A percentile compares a stretch with the other conserved stretches of the same genome.
Conservation (phyloP, 148 eudicot species). For the Chenopodium formosanum region DNA sequence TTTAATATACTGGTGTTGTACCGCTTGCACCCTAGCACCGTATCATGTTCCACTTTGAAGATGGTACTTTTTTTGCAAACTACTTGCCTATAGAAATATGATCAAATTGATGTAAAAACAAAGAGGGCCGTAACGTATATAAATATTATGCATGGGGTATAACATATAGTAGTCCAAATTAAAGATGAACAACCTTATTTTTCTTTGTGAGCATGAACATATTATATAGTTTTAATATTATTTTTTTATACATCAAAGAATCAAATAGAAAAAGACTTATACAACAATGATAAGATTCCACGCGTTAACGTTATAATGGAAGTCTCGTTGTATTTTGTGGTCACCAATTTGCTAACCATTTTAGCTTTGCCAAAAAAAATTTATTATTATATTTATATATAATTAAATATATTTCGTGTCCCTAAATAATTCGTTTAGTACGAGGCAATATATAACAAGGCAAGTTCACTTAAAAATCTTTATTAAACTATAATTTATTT, state of each 20-base stretch:
- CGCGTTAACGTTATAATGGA: not conserved
- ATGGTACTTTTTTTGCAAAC: too few relatives aligned
- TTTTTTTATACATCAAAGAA: not conserved
- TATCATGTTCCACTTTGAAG: too few relatives aligned
- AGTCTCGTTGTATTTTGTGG: not conserved
- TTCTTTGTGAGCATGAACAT: too few relatives aligned
- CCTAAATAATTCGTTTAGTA: not conserved
- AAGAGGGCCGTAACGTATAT: too few relatives aligned
- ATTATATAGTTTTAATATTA: not conserved
- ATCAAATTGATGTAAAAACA: too few relatives aligned
- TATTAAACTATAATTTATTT: not conserved
- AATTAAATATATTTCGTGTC: slow-evolving; percentile 1
- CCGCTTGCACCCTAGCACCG: too few relatives aligned
- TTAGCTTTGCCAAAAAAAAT: not conserved
- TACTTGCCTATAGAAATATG: too few relatives aligned
- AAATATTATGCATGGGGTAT: too few relatives aligned
- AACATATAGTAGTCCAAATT: too few relatives aligned
- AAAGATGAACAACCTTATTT: too few relatives aligned
- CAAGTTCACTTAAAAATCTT: slow-evolving; percentile 3
- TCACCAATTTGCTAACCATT: slow-evolving; percentile 16
- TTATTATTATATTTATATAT: not conserved
- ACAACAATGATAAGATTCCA: not conserved
- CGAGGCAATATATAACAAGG: slow-evolving; percentile 2
- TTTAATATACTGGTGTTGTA: too few relatives aligned
- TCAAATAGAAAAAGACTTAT: not conserved